Percentiles rank a stretch among this genome's conserved stretches.
Conservation (phyloP, 306 rosid species). For the Gillenia trifoliata region DNA sequence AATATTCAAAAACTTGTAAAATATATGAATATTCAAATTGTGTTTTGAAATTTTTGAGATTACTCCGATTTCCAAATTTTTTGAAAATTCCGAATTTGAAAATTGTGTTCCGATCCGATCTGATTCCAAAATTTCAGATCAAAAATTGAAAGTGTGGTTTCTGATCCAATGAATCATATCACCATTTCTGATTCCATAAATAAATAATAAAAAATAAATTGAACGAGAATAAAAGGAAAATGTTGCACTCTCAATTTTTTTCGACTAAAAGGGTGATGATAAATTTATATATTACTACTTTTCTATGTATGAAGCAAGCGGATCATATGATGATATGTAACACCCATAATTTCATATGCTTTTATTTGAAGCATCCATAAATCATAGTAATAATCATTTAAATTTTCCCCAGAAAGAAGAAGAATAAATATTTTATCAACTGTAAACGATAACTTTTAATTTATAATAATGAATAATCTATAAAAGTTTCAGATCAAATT, state of each 20-base stretch:
- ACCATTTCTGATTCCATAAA: neutral
- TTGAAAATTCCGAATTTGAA: too few species aligned
- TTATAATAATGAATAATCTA: neutral
- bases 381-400: conserved; percentile 10
- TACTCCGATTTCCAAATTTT: too few species aligned
- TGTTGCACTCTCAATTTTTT: neutral
- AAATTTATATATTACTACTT: neutral
- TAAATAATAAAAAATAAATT: neutral
- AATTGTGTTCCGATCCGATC: too few species aligned
- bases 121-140: too few species aligned
- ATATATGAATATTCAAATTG: too few species aligned
- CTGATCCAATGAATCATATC: too few species aligned
- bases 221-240: too few species aligned
- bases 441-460: neutral
- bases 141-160: too few species aligned
- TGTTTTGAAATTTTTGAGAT: too few species aligned
- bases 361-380: neutral
- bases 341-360: conserved; percentile 1
- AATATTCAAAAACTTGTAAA: too few species aligned
- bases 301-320: neutral
- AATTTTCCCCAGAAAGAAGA: conserved; percentile 6
- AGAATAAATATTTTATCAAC: neutral
- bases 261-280: neutral
- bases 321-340: neutral
- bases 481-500: conserved; percentile 13